Base-by-base conservation (phyloP, 2,329 filamentous ascomycete genomes). In the Colletotrichum noveboracense region DNA sequence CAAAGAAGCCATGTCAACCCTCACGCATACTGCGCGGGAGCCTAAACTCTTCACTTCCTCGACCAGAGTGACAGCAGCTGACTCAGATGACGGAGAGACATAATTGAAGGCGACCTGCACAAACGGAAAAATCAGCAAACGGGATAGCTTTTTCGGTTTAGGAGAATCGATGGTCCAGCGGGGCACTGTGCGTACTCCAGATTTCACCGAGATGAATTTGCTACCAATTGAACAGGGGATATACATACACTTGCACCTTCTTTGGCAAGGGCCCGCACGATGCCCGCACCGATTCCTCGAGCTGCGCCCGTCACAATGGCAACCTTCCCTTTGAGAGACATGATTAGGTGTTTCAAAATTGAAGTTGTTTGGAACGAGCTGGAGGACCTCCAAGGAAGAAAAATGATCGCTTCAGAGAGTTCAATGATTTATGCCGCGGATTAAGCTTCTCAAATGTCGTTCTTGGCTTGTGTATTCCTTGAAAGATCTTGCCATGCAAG, bases 241-340 rank as follows among this genome's bases (percentile, higher is more conserved):
- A 48, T 48, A 70, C 66, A 16, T 70, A 66, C 71, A 61, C 18
- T 66, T 34, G 67, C 67, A 66, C 92, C 92, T 77, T 94, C 92
- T 32, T 87, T 83, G 7, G 92, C 92, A 12, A 94, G 87, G 5
- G 92, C 90, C 12, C 92, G 83, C 16, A 92, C 92, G 70, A 93
- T 92, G 18, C 91, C 88, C 78, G 90, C 91, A 61, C 91, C 92
- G 77, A 91, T 92, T 38, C 72, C 72, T 28, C 73, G 62, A 64
- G 73, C 55, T 16, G 38, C 68, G 58, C 73, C 73, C 4, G 69
- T 75, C 3, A 75, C 73, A 36, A 75, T 75, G 3, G 73, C 73
- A 7, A 68, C 14, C n/a, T 74, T 74, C 10, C 61, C 66, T 38
- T 66, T 28, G 3, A 74, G 60, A 43, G 66, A 69, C 52, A 69